Conservation (phyloP, 2,329 filamentous ascomycete species). For the Ustilaginoidea virens region DNA sequence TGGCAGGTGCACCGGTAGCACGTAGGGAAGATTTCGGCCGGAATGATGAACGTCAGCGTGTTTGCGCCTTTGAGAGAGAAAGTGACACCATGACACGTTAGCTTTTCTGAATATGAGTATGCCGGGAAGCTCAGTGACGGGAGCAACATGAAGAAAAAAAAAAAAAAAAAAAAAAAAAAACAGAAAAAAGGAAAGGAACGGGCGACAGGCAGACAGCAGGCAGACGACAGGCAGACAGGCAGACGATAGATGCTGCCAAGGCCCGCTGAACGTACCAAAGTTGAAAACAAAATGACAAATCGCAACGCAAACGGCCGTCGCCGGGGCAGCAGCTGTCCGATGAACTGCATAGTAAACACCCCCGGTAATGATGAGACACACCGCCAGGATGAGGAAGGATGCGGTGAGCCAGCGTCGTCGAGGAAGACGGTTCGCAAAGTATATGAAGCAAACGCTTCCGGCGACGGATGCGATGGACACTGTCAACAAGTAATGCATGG, state of each 20-base stretch:
- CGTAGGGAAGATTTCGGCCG: constrained; percentile 49
- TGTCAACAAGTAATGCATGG: constrained; percentile 36
- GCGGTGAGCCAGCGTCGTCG: constrained; percentile 33
- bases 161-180: too few species aligned
- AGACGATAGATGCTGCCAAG: too few species aligned
- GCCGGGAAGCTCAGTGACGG: too few species aligned
- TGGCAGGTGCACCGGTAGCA: constrained; percentile 47
- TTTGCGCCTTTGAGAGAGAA: constrained; percentile 38
- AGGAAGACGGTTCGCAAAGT: constrained; percentile 30
- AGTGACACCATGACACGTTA: too few species aligned
- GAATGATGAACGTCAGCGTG: constrained; percentile 47
- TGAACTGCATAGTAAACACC: constrained; percentile 33
- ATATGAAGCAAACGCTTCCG: constrained; percentile 32
- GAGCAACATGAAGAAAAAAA: too few species aligned
- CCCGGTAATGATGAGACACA: constrained; percentile 32
- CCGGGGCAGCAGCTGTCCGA: constrained; percentile 23
- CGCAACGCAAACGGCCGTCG: constrained; percentile 34
- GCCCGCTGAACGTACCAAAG: constrained; percentile 25
- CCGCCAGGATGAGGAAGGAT: constrained; percentile 30
- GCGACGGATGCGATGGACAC: constrained; percentile 35
- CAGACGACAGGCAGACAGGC: too few species aligned
- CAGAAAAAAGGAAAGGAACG: too few species aligned
- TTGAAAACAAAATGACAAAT: constrained; percentile 40
- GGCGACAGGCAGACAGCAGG: too few species aligned
- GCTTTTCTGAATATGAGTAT: not conserved